Conservation (phyloP, 345 rosid genomes). For the Lenwebbia sp. region DNA sequence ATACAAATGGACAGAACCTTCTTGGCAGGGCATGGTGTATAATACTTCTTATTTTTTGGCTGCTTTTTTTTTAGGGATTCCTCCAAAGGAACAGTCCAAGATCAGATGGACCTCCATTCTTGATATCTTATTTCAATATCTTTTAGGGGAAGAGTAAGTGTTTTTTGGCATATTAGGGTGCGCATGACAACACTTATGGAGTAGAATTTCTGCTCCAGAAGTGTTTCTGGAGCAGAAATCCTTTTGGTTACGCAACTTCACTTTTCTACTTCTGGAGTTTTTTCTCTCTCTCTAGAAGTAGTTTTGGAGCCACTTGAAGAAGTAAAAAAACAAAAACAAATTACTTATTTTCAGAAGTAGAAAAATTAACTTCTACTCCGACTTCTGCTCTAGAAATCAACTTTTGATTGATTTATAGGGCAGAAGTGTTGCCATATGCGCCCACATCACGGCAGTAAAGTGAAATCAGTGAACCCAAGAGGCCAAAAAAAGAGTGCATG, state of each 20-base stretch:
- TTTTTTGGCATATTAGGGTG: background rate
- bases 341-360: rapidly evolving
- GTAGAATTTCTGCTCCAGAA: too few species aligned
- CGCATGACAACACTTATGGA: too few species aligned
- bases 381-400: too few species aligned
- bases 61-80: background rate
- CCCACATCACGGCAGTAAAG: background rate
- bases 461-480: background rate
- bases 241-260: too few species aligned
- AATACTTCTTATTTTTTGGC: background rate
- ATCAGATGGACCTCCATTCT: background rate
- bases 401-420: too few species aligned
- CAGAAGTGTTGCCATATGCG: too few species aligned
- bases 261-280: too few species aligned
- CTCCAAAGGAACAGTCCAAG: background rate
- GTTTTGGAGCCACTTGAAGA: too few species aligned
- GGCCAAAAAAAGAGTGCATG: background rate
- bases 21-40: background rate
- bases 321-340: too few species aligned
- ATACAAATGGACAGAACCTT: background rate
- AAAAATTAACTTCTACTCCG: too few species aligned
- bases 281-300: too few species aligned
- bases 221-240: too few species aligned
- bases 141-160: background rate
- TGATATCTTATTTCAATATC: background rate